These are phyloP conservation scores for Podaxis sp. DNA, from an alignment of 768 basidiomycete species.

Conservation along the genomic window DNA sequence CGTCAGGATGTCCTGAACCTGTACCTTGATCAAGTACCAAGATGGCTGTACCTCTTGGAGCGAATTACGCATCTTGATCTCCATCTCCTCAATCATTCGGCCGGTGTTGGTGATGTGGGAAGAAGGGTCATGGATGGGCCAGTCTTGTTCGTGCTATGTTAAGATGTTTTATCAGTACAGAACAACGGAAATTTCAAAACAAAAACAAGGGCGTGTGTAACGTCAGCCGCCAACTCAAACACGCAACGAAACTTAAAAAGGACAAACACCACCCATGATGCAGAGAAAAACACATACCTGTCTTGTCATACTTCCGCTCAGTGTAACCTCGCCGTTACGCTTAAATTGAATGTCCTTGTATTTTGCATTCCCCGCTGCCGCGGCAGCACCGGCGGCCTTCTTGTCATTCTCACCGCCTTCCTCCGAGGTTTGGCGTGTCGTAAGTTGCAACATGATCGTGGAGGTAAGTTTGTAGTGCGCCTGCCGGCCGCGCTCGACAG, in stretches of 20 bases:
- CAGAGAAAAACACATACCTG: slow-evolving; percentile 56
- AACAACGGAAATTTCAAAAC: background rate
- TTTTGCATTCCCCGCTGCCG: background rate
- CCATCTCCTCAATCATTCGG: slow-evolving; percentile 96
- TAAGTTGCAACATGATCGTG: slow-evolving; percentile 93
- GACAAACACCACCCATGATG: background rate
- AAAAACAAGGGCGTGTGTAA: background rate
- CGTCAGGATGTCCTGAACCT: slow-evolving; percentile 4
- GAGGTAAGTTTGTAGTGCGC: slow-evolving; percentile 98
- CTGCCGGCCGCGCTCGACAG: slow-evolving; percentile 84
- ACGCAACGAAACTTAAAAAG: background rate
- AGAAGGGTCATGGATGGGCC: slow-evolving; percentile 71
- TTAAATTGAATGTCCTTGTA: slow-evolving; percentile 9
- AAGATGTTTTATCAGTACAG: background rate
- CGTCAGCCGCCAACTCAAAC: background rate
- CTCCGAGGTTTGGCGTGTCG: slow-evolving; percentile 36
- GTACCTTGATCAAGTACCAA: slow-evolving; percentile 2
- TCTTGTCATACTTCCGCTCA: slow-evolving; percentile 97
- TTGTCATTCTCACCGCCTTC: slow-evolving; percentile 35
- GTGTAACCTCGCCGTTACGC: slow-evolving; percentile 69
- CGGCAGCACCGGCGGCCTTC: slow-evolving; percentile 29
- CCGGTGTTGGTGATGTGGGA: slow-evolving; percentile 95
- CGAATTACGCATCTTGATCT: slow-evolving; percentile 97
- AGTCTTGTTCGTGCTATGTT: slow-evolving; percentile 80
- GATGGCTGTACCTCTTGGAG: slow-evolving; percentile 68